Percentiles rank a stretch among this genome's conserved stretches.
phyloP scores from a whole-genome alignment of 2,329 filamentous ascomycete species.

The Rachicladosporium sp. region DNA sequence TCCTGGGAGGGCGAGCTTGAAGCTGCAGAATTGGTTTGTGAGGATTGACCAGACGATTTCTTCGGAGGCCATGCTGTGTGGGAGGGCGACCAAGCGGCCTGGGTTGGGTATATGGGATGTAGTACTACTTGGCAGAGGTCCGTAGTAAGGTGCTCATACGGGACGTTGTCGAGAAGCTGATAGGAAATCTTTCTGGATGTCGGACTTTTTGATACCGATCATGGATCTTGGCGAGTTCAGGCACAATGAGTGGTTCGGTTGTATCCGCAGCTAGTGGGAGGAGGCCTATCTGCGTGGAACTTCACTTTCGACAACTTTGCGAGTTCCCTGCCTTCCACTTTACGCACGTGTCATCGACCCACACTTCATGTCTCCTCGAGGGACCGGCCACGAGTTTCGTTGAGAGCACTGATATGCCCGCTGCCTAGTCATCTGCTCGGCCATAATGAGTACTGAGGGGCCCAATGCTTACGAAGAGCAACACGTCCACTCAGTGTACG shows the following conservation, averaged over 20 bases:
- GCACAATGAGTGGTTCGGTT: no score
- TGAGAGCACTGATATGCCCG: no score
- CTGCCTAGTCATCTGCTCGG: constrained; percentile 18
- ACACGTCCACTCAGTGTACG: constrained; percentile 88
- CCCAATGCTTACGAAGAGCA: constrained; percentile 55
- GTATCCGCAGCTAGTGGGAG: neutral
- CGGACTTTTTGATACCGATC: no score
- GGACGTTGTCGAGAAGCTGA: no score
- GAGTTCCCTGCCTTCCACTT: neutral
- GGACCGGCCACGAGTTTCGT: neutral
- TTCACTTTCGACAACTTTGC: neutral
- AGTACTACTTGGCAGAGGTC: no score
- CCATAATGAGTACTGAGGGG: constrained; percentile 22
- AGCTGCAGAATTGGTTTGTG: constrained; percentile 88
- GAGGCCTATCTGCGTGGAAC: neutral
- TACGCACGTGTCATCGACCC: neutral
- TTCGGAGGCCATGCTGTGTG: constrained; percentile 66
- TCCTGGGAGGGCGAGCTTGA: constrained; percentile 62
- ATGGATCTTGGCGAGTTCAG: no score
- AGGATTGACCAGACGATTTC: constrained; percentile 97
- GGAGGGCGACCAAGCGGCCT: no score
- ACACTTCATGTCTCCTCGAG: neutral
- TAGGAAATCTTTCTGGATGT: no score
- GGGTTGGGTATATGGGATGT: no score
- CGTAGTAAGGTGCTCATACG: no score